Base-by-base conservation (phyloP, 2,329 filamentous ascomycete genomes). In the Aschersonia sp. region DNA sequence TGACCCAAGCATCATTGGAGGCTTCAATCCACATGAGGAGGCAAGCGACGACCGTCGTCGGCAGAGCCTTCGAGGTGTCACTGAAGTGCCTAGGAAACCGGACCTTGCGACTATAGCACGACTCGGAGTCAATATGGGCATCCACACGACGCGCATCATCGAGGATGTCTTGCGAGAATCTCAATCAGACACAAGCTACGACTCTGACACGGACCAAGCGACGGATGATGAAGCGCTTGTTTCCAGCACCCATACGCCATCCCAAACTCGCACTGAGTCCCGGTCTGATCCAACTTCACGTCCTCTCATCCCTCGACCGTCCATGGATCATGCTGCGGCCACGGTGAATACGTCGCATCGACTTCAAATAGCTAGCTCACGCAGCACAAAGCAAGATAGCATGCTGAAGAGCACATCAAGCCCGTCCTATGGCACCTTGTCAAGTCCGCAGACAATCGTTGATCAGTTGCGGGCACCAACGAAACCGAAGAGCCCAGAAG, bases 131-230 rank as follows among this genome's bases (percentile, higher is more conserved):
- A 85, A 71, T 53, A 71, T 87, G 51, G 82, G 83, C 2, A 89
- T 91, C 65, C 81, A 82, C 53, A 89, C 85, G 3, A 84, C 89
- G 53, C 78, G 80, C 48, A 65, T 94, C 2, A 73, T 79, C 6
- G 73, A 78, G 49, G 75, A 78, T 30, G 73, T 84, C 9, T 68
- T 85, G 4, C 68, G 71, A 9, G 61, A 66, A 30, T 55, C 60
- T 6, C 55, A 54, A 40, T 58, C 56, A 3, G 62, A 65, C 9
- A 55, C 58, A 4, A 56, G 59, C 9, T 58, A 56, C 1, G 61
- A 62, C 38, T 56, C 56, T 5, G 63, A 67, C n/a, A 56, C 56
- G 9, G 60, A 61, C n/a, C 54, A 51, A 2, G 54, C 58, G 6
- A 56, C 58, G 28, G 56, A 59, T 5, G 61, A 62, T 32, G 61